These are phyloP conservation scores for Nicotiana sylvestris DNA, from an alignment of 257 asterid genomes.

Conservation along the genomic window DNA sequence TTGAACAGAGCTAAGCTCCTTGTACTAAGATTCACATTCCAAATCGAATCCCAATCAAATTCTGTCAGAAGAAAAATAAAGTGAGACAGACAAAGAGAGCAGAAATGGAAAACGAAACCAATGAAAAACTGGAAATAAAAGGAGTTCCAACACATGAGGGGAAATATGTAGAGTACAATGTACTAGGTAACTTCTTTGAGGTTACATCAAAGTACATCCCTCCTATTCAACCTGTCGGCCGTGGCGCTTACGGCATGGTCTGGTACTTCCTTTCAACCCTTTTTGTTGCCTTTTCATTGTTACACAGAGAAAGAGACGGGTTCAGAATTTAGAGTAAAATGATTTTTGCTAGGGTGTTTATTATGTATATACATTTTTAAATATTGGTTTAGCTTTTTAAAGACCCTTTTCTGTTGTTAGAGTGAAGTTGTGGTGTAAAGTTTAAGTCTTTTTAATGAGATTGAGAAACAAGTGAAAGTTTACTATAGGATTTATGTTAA, in stretches of 20 bases:
- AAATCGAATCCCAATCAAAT: slow-evolving; percentile 1
- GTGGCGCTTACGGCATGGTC: slow-evolving; percentile 90
- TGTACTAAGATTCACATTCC: background rate
- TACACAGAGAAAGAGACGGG: background rate
- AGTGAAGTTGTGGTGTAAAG: background rate
- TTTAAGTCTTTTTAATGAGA: background rate
- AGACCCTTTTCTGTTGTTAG: background rate
- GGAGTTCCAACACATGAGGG: slow-evolving; percentile 65
- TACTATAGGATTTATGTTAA: background rate
- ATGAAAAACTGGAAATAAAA: slow-evolving; percentile 34
- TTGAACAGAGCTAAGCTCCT: background rate
- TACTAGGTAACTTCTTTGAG: slow-evolving; percentile 66
- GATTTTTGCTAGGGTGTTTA: too few species aligned
- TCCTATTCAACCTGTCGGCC: slow-evolving; percentile 71
- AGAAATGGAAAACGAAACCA: slow-evolving; percentile 11
- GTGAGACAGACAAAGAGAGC: background rate
- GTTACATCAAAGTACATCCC: slow-evolving; percentile 67
- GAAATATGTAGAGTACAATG: slow-evolving; percentile 58
- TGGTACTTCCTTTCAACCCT: slow-evolving; percentile 35
- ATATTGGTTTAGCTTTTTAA: too few species aligned
- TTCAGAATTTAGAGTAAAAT: background rate
- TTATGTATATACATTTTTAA: background rate
- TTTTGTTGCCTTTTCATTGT: background rate
- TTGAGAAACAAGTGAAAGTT: background rate
- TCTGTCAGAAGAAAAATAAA: background rate